Conservation (phyloP, 2,329 filamentous ascomycete genomes). For the Pestalotiopsis sp. region DNA sequence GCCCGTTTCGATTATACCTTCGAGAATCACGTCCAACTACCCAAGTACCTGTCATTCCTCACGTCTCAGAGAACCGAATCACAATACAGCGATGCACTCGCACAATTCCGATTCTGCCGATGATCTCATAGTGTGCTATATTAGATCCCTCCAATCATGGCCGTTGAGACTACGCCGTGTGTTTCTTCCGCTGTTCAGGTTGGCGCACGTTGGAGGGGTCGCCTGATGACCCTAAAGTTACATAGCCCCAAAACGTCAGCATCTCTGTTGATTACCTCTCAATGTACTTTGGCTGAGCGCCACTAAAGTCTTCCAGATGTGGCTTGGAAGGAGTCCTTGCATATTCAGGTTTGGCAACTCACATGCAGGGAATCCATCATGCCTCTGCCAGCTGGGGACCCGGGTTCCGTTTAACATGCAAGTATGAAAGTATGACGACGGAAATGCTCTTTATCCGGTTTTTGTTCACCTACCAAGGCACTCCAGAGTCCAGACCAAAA, state of each 20-base stretch:
- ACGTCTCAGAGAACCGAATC: neutral
- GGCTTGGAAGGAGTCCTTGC: neutral
- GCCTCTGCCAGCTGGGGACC: neutral
- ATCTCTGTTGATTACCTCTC: neutral
- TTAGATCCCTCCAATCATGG: neutral
- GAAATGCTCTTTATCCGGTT: slow-evolving; percentile 1
- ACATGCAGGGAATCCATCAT: neutral
- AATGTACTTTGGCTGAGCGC: neutral
- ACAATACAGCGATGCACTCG: neutral
- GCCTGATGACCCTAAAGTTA: neutral
- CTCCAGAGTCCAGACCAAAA: neutral
- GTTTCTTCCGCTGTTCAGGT: neutral
- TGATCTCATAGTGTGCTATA: neutral
- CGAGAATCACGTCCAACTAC: neutral
- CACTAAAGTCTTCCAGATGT: neutral
- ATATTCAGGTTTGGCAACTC: neutral
- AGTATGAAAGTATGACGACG: neutral
- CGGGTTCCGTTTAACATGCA: neutral
- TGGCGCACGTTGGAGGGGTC: neutral
- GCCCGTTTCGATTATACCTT: neutral
- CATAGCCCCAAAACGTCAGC: neutral
- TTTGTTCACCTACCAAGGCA: neutral
- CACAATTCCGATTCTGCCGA: neutral
- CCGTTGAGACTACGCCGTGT: neutral
- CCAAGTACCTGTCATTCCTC: neutral